Percentiles rank a stretch among this genome's conserved stretches.
These are phyloP conservation scores for Candida golubevii DNA, from an alignment of 805 yeast genomes.

Conservation along the genomic window DNA sequence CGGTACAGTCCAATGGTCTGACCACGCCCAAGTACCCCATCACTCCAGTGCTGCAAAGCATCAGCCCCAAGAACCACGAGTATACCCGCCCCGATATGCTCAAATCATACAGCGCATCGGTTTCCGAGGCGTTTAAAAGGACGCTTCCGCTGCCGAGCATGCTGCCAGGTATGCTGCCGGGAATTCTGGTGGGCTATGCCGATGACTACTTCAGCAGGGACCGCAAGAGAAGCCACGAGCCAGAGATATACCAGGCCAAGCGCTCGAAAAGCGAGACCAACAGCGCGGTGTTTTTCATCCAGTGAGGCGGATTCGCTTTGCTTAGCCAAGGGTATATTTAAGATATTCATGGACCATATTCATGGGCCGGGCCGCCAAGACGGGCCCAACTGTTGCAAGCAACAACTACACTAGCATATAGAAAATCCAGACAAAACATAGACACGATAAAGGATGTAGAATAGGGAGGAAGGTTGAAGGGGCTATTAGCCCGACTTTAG, in stretches of 20 bases:
- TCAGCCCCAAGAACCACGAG: conserved; percentile 17
- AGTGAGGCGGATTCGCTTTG: conserved; percentile 1
- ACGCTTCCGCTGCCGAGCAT: conserved; percentile 18
- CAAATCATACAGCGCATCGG: conserved; percentile 19
- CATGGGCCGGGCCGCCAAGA: not conserved
- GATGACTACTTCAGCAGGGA: conserved; percentile 5
- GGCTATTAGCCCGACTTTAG: too few relatives aligned
- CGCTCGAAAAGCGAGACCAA: conserved; percentile 11
- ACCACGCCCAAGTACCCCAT: conserved; percentile 31
- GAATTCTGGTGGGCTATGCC: too few relatives aligned
- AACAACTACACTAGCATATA: conserved; percentile 6
- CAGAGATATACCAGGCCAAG: conserved; percentile 8
- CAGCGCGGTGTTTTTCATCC: conserved; percentile 13
- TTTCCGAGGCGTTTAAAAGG: conserved; percentile 1
- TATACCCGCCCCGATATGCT: conserved; percentile 1
- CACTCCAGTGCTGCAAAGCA: conserved; percentile 19
- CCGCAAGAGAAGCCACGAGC: conserved; percentile 7
- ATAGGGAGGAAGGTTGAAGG: too few relatives aligned
- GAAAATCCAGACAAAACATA: not conserved
- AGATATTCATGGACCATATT: not conserved
- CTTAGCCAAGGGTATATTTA: not conserved
- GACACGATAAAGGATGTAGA: too few relatives aligned
- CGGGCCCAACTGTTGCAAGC: not conserved
- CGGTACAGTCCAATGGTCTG: conserved; percentile 15
- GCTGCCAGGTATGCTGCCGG: conserved; percentile 15